These are phyloP conservation scores for Solanum clarkiae DNA, from an alignment of 257 asterid species.

Conservation along the genomic window DNA sequence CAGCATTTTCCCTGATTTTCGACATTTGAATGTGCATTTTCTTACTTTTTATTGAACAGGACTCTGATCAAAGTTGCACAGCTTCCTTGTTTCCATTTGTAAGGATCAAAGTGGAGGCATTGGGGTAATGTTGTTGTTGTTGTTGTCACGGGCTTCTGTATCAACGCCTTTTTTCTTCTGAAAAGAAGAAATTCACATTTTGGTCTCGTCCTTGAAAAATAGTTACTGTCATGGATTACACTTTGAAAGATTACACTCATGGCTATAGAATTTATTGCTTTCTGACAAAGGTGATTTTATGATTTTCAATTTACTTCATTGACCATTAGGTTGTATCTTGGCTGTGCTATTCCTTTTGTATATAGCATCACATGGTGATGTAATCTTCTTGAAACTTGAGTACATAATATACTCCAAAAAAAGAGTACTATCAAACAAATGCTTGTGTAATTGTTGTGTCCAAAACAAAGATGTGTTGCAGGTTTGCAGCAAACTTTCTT, in stretches of 20 bases:
- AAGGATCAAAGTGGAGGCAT: too few species aligned
- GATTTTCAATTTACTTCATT: not conserved
- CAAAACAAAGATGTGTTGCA: not conserved
- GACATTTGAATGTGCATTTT: not conserved
- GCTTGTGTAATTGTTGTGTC: not conserved
- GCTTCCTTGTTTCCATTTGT: not conserved
- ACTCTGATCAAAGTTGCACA: not conserved
- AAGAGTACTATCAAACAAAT: not conserved
- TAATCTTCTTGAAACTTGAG: not conserved
- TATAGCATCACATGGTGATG: not conserved
- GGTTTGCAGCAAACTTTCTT: not conserved
- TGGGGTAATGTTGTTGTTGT: too few species aligned
- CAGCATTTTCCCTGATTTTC: not conserved
- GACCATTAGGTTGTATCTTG: not conserved
- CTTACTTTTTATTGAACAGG: not conserved
- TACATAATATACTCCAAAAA: not conserved
- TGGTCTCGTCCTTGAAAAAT: not conserved
- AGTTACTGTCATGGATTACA: not conserved
- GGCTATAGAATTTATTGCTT: not conserved
- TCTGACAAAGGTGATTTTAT: not conserved
- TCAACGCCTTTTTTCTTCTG: too few species aligned
- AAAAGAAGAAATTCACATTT: not conserved
- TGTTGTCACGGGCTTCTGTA: too few species aligned
- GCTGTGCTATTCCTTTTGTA: not conserved
- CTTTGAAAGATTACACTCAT: too few species aligned